phyloP scores from a whole-genome alignment of 2,329 filamentous ascomycete genomes.

The Penicillium olsonii region DNA sequence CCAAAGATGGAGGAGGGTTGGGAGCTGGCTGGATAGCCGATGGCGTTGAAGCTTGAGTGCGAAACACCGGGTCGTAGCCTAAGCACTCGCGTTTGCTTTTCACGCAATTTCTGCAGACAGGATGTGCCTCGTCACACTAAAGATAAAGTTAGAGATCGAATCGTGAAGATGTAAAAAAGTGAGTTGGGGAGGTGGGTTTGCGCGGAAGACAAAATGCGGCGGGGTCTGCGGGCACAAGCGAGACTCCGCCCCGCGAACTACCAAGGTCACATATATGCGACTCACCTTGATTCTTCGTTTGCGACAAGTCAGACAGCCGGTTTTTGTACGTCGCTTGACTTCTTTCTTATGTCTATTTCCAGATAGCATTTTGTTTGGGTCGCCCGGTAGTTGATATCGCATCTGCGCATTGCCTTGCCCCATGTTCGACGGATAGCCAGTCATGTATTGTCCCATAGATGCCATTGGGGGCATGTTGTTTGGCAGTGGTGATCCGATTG shows the following conservation, averaged over 20 bases:
- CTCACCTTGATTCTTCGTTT: conserved; percentile 72
- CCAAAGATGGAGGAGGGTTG: conserved; percentile 45
- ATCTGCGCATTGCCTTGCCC: conserved; percentile 48
- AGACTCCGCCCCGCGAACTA: conserved; percentile 24
- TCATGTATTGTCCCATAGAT: conserved; percentile 58
- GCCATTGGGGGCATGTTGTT: conserved; percentile 49
- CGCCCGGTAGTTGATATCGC: conserved; percentile 54
- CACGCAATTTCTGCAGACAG: conserved; percentile 73
- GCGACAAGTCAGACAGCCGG: conserved; percentile 66
- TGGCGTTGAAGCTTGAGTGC: conserved; percentile 67
- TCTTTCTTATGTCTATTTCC: conserved; percentile 68
- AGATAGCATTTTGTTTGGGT: conserved; percentile 58
- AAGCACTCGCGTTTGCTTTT: conserved; percentile 69
- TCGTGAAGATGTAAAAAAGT: conserved; percentile 13
- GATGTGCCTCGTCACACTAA: conserved; percentile 94
- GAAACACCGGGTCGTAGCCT: conserved; percentile 69
- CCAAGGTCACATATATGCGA: conserved; percentile 10
- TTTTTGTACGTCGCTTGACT: conserved; percentile 75
- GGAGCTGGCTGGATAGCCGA: conserved; percentile 66
- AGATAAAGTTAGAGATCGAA: conserved; percentile 16
- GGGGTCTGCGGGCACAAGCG: conserved; percentile 32
- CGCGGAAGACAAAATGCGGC: conserved; percentile 27
- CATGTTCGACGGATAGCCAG: conserved; percentile 38
- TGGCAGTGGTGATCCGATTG: conserved; percentile 56
- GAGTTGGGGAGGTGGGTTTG: conserved; percentile 16